Evolutionary conservation across 306 rosid genomes (phyloP), one percentile per base, ranked within the genome.

Genomic region (Mucuna pruriens): DNA sequence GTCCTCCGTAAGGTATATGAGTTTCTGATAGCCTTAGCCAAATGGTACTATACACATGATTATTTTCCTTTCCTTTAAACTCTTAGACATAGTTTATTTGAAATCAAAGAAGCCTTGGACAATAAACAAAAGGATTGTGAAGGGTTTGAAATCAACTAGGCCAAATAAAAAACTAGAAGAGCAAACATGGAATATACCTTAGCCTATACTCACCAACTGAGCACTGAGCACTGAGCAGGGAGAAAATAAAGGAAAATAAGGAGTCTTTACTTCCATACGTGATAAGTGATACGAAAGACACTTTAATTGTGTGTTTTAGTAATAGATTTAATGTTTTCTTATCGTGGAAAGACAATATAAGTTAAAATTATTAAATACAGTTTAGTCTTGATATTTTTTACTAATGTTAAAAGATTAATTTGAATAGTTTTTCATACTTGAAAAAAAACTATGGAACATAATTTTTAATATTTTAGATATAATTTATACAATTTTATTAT

Each of bases 1-100:
- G 64, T 71, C 48, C 76, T 84, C 76, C 80, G 71, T 46, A 83
- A 86, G 94, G 97, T 94, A 86, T 29, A 7, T 25, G 19, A 33
- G 38, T 48, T 79, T 54, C 76, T 77, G 49, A 74, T 26, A 16
- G 19, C 40, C 26, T 62, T 13, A 19, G 4, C 36, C 16, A 49
- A 36, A 55, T 73, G 34, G 15, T 36, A 46, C 64, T 64, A 64
- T 46, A 69, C 10, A 45, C 36, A 17, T 19, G 36, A 64, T 48
- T 74, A 71, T 12, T 38, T 26, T 81, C 29, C 22, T 61, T 39
- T 74, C 26, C 84, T 66, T 46, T 4, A n/a, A 38, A 46, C 34
- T 39, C 8, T 11, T 33, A 2, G 7, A 26, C 20, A 36, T 13
- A 3, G 48, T 29, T 29, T 55, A 31, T 3, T 66, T 25, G 74